Evolutionary conservation across 2,329 filamentous ascomycete genomes (phyloP).

Genomic region (Aspergillus tanneri): DNA sequence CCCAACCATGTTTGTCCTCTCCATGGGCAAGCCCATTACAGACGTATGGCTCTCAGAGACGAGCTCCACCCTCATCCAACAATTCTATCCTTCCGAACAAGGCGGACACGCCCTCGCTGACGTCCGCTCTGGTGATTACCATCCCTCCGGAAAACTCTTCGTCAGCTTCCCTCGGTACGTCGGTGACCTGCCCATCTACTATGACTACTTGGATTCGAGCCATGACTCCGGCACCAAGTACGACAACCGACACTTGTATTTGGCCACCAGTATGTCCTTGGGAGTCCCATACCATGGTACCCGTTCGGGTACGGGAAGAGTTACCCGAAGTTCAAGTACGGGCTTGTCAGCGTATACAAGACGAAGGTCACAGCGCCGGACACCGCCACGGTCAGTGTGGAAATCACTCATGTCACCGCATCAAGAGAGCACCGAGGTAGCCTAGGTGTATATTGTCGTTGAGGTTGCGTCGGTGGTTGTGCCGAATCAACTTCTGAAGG

Average conservation of each 20-base stretch:
- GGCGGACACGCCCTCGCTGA: slow-evolving; percentile 66
- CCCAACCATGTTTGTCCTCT: slow-evolving; percentile 67
- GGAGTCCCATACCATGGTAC: slow-evolving; percentile 60
- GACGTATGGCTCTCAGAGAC: slow-evolving; percentile 69
- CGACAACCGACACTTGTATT: slow-evolving; percentile 61
- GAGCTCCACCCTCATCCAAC: slow-evolving; percentile 66
- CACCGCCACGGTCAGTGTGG: slow-evolving; percentile 58
- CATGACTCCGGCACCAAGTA: slow-evolving; percentile 55
- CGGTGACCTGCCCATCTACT: slow-evolving; percentile 67
- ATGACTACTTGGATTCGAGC: slow-evolving; percentile 66
- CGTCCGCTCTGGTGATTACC: slow-evolving; percentile 63
- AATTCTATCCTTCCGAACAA: slow-evolving; percentile 72
- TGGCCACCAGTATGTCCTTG: slow-evolving; percentile 64
- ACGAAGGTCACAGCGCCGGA: slow-evolving; percentile 54
- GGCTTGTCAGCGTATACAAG: slow-evolving; percentile 27
- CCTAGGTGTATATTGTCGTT: slow-evolving; percentile 67
- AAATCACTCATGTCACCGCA: slow-evolving; percentile 60
- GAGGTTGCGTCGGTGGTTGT: slow-evolving; percentile 62
- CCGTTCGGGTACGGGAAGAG: slow-evolving; percentile 66
- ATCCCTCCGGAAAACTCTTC: slow-evolving; percentile 64
- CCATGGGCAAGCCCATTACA: slow-evolving; percentile 69
- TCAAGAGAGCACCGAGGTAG: slow-evolving; percentile 63
- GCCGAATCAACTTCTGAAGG: slow-evolving; percentile 64
- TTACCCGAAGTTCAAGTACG: slow-evolving; percentile 64
- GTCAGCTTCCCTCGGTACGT: slow-evolving; percentile 68